phyloP scores from a whole-genome alignment of 2,329 filamentous ascomycete genomes.

The Fusarium musae region DNA sequence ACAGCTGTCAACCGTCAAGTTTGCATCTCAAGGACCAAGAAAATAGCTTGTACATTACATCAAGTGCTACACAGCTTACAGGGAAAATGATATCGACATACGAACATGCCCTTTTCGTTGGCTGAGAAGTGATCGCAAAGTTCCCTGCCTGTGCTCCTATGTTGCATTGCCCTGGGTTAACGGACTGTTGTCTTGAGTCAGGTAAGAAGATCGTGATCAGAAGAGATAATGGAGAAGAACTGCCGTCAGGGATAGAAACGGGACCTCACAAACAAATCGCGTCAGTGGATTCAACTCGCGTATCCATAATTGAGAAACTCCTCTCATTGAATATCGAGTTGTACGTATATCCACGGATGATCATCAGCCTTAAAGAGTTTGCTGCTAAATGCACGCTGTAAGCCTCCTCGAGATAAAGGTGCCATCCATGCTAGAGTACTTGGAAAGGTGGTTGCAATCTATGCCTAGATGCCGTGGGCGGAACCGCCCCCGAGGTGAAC shows the following conservation, averaged over 20 bases:
- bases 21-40: not conserved
- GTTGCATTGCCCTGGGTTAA: not conserved
- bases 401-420: not conserved
- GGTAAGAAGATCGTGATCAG: constrained; percentile 19
- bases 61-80: not conserved
- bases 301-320: not conserved
- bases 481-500: not conserved
- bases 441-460: not conserved
- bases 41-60: not conserved
- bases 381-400: constrained; percentile 5
- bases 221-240: not conserved
- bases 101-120: constrained; percentile 1
- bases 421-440: too few relatives aligned
- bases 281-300: not conserved
- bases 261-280: not conserved
- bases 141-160: constrained; percentile 5
- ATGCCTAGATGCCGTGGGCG: not conserved
- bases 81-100: not conserved
- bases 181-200: constrained; percentile 24
- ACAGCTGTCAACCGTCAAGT: not conserved
- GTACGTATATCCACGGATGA: not conserved
- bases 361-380: constrained; percentile 4
- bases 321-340: not conserved
- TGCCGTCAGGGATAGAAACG: not conserved
- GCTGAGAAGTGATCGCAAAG: not conserved